Evolutionary conservation across 164 flowering plant genomes (phyloP).

Genomic region (Houttuynia cordata): DNA sequence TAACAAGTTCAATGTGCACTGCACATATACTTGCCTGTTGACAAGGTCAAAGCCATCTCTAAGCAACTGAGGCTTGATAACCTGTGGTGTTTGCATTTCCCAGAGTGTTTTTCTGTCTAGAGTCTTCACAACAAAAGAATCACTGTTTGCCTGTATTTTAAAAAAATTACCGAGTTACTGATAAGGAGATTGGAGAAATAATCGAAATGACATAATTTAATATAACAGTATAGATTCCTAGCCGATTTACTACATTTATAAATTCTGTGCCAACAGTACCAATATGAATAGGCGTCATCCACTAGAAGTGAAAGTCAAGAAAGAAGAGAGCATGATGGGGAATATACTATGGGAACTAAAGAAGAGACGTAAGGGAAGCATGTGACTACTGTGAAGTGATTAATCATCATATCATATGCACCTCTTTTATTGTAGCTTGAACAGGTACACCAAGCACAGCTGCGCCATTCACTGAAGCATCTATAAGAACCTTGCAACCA

Average conservation of each 20-base stretch:
- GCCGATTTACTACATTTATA: not conserved
- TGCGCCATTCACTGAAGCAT: conserved; percentile 73
- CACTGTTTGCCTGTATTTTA: conserved; percentile 58
- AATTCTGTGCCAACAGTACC: not conserved
- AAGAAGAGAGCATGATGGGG: not conserved
- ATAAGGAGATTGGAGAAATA: not conserved
- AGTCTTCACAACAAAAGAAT: conserved; percentile 72
- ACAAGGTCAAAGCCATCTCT: conserved; percentile 17
- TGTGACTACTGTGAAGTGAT: not conserved
- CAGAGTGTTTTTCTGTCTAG: conserved; percentile 85
- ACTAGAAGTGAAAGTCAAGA: not conserved
- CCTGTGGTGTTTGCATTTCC: conserved; percentile 99
- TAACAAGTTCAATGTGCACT: not conserved
- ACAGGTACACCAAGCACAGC: conserved; percentile 98
- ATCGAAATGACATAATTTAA: not conserved
- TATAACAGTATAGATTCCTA: not conserved
- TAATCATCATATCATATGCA: conserved; percentile 4
- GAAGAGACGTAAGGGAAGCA: not conserved
- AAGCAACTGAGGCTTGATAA: conserved; percentile 14
- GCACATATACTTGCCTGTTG: conserved; percentile 3
- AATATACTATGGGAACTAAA: not conserved
- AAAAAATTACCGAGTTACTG: not conserved
- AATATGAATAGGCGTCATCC: no score
- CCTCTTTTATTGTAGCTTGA: conserved; percentile 98
- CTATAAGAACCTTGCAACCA: conserved; percentile 61